Percentiles rank a stretch among this genome's conserved stretches.
Conservation (phyloP, 2,329 filamentous ascomycete genomes). For the Pleochaeta shiraiana region DNA sequence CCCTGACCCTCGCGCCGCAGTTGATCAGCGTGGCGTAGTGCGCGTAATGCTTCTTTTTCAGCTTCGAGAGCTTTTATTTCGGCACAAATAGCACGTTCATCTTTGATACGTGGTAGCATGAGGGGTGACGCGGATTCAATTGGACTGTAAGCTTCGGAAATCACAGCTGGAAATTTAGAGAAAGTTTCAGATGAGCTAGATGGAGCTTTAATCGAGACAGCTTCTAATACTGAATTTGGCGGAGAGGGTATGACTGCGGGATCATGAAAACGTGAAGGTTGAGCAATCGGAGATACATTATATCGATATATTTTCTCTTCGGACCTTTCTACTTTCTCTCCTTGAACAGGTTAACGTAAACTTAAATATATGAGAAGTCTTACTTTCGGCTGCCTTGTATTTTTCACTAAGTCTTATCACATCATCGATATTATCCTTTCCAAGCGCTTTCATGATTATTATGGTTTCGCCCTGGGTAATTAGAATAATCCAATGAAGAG, state of each 20-base stretch:
- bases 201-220: too few relatives aligned
- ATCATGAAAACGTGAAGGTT: too few relatives aligned
- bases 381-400: constrained; percentile 34
- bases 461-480: constrained; percentile 53
- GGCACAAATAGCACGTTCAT: constrained; percentile 38
- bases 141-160: too few relatives aligned
- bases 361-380: constrained; percentile 13
- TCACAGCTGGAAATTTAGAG: too few relatives aligned
- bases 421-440: constrained; percentile 80
- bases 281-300: too few relatives aligned
- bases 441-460: constrained; percentile 63
- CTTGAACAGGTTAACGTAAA: too few relatives aligned
- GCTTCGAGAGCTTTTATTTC: constrained; percentile 53
- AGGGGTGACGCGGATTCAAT: constrained; percentile 23
- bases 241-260: too few relatives aligned
- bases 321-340: too few relatives aligned
- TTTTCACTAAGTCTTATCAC: constrained; percentile 65
- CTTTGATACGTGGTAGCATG: constrained; percentile 16
- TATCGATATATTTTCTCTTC: too few relatives aligned
- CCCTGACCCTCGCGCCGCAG: constrained; percentile 36
- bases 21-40: constrained; percentile 32
- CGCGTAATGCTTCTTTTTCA: constrained; percentile 34
- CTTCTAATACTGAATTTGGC: too few relatives aligned
- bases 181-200: too few relatives aligned
- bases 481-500: constrained; percentile 16